These are phyloP conservation scores for Acidiella bohemica DNA, from an alignment of 495 filamentous ascomycete species.

Conservation along the genomic window DNA sequence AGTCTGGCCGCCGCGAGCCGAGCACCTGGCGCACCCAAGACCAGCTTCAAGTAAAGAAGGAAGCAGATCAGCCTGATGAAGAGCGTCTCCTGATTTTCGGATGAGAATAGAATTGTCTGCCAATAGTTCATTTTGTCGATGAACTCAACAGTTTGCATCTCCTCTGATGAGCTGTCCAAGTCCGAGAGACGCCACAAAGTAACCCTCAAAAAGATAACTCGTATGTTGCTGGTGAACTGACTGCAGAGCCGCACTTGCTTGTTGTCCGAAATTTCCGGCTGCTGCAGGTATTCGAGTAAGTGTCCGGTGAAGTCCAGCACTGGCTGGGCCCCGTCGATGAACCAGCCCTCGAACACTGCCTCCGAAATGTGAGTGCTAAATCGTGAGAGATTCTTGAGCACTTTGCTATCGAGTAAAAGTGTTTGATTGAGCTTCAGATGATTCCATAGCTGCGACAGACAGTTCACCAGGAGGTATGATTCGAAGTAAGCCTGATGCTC, in stretches of 20 bases:
- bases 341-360: constrained; percentile 91
- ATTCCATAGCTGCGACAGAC: constrained; percentile 56
- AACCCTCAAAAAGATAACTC: constrained; percentile 59
- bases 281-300: constrained; percentile 75
- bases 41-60: constrained; percentile 70
- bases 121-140: constrained; percentile 83
- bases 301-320: constrained; percentile 79
- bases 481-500: constrained; percentile 92
- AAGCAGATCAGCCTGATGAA: constrained; percentile 78
- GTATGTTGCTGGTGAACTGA: constrained; percentile 60
- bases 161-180: constrained; percentile 49
- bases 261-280: constrained; percentile 61
- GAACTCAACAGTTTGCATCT: constrained; percentile 47
- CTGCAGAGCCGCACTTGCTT: constrained; percentile 85
- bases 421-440: constrained; percentile 56
- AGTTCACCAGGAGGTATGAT: constrained; percentile 69
- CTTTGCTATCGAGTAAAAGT: constrained; percentile 62
- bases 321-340: constrained; percentile 64
- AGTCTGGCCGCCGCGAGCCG: constrained; percentile 68
- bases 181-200: constrained; percentile 72
- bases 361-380: constrained; percentile 70
- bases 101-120: constrained; percentile 78
- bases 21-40: constrained; percentile 47
- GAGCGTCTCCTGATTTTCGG: constrained; percentile 58
- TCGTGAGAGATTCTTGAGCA: constrained; percentile 72